Base-by-base conservation (phyloP, 108 stramenopile species). In the Discostella stelligeroides region DNA sequence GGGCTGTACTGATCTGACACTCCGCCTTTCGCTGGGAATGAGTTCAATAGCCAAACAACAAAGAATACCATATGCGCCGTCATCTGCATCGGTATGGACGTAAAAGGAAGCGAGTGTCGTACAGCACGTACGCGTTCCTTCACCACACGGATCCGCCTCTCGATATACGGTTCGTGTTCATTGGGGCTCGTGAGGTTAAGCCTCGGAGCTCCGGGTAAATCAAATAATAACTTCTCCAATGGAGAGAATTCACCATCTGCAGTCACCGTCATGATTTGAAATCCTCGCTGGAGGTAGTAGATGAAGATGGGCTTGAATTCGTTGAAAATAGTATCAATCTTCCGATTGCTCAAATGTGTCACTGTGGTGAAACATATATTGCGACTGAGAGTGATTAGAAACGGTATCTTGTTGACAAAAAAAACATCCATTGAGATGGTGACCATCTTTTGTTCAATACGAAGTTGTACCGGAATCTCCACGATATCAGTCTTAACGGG, bases 1-100 rank as follows among this genome's bases (percentile, higher is more conserved):
- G 73, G 84, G 29, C 81, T 75, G 23, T 73, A 45, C 13, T 25
- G 34, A 21, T 54, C 38, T 0, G 81, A 85, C 12, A 85, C 55
- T 4, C 79, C 85, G 20, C 70, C 23, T 20, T 61, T 60, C 4
- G n/a, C 18, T 21, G 79, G 78, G 23, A 85, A 76, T 12, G 57
- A 37, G 51, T 85, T 80, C 7, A 82, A 63, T 25, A 53, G 42
- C 10, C 45, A 43, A 0, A 68, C 67, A 7, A 50, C 62, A 23
- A 54, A 17, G 11, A 49, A 20, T 11, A 82, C 57, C 45, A 80
- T 38, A 23, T 53, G 49, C 30, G 38, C 49, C 41, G 82, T 45
- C 0, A 48, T 37, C n/a, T 23, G 34, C 34, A 34, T 51, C 4
- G 82, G 82, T 4, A 81, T 10, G 24, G 12, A 4, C 8, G 37